Evolutionary conservation across 2,329 filamentous ascomycete species (phyloP).

Genomic region (Dactylellina haptotyla): DNA sequence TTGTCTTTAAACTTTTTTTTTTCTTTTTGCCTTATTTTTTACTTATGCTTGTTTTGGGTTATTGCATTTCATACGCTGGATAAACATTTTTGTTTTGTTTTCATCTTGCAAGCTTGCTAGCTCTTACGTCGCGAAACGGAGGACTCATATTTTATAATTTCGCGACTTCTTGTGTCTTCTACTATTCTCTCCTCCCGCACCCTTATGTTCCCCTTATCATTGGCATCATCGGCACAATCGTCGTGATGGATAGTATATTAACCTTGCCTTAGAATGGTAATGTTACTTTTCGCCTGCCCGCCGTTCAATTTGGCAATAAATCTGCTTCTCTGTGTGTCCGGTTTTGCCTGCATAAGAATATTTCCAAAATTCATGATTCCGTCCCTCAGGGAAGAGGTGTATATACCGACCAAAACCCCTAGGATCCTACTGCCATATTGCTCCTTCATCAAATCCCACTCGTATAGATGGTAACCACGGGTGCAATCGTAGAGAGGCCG

Average conservation of each 20-base stretch:
- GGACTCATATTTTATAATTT: not conserved
- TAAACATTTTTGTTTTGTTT: not conserved
- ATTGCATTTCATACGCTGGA: not conserved
- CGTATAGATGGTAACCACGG: too few relatives aligned
- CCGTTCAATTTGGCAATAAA: not conserved
- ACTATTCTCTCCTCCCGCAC: not conserved
- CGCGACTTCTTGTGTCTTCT: not conserved
- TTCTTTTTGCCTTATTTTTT: not conserved
- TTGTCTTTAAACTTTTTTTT: slow-evolving; percentile 3
- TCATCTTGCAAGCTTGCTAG: not conserved
- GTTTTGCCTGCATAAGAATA: too few relatives aligned
- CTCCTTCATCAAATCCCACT: too few relatives aligned
- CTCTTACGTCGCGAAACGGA: not conserved
- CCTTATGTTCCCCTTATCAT: not conserved
- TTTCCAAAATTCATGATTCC: too few relatives aligned
- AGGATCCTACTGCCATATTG: too few relatives aligned
- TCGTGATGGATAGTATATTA: slow-evolving; percentile 18
- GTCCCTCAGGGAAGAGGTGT: too few relatives aligned
- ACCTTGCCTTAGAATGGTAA: too few relatives aligned
- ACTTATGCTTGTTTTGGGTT: not conserved
- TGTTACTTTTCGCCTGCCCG: not conserved
- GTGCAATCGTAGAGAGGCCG: too few relatives aligned
- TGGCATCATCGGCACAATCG: slow-evolving; percentile 14
- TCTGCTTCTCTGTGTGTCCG: too few relatives aligned
- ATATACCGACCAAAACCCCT: too few relatives aligned